These are phyloP conservation scores for Phylloporus arenicola DNA, from an alignment of 768 basidiomycete species.

Conservation along the genomic window DNA sequence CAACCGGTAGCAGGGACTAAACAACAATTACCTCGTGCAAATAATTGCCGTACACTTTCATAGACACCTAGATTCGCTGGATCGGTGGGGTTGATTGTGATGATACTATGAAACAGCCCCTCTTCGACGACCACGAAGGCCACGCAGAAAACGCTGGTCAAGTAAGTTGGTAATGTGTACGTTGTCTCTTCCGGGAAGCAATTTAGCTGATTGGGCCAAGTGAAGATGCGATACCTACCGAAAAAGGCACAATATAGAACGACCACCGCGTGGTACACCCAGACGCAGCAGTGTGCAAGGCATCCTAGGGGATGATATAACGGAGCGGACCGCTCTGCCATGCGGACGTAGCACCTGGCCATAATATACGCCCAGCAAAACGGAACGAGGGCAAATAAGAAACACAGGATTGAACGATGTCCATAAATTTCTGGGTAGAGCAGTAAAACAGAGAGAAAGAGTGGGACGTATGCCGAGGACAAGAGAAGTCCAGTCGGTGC, in stretches of 20 bases:
- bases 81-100: constrained; percentile 6
- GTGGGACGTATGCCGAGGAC: constrained; percentile 8
- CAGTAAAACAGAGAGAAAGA: constrained; percentile 15
- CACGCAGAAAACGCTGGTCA: constrained; percentile 18
- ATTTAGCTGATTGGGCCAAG: not conserved
- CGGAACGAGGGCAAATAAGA: constrained; percentile 20
- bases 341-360: constrained; percentile 19
- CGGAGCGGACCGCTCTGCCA: constrained; percentile 16
- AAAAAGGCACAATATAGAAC: constrained; percentile 18
- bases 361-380: constrained; percentile 18
- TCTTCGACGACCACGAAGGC: constrained; percentile 11
- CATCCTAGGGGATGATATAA: constrained; percentile 23
- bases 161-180: constrained; percentile 13
- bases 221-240: constrained; percentile 1
- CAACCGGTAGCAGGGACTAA: not conserved
- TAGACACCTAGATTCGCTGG: constrained; percentile 16
- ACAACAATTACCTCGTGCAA: constrained; percentile 11
- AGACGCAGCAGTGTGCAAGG: constrained; percentile 19
- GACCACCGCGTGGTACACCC: constrained; percentile 23
- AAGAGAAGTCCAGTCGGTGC: constrained; percentile 9
- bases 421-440: constrained; percentile 9
- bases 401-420: constrained; percentile 11
- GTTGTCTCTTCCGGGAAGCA: constrained; percentile 6
- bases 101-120: constrained; percentile 18
- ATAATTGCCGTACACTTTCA: constrained; percentile 5